phyloP scores from a whole-genome alignment of 148 eudicot species.

The Spergularia bocconei region DNA sequence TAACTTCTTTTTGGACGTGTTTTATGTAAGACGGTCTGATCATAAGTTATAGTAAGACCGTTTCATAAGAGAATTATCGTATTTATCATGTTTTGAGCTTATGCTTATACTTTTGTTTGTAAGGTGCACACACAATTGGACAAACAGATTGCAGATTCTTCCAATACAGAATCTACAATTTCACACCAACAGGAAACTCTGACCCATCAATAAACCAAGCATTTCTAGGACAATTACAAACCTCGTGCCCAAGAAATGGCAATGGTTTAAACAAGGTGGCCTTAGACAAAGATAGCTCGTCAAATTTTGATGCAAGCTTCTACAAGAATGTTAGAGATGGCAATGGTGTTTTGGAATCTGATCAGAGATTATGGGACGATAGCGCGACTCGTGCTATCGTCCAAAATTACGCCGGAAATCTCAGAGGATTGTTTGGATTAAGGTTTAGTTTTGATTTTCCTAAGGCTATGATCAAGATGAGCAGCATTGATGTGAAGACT shows the following conservation, averaged over 20 bases:
- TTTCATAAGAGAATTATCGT: too few relatives aligned
- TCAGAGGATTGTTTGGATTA: slow-evolving; percentile 62
- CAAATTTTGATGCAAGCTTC: slow-evolving; percentile 54
- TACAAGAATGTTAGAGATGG: slow-evolving; percentile 66
- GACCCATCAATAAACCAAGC: slow-evolving; percentile 62
- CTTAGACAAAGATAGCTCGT: slow-evolving; percentile 46
- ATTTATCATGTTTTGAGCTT: too few relatives aligned
- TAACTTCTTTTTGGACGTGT: too few relatives aligned
- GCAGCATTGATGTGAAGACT: slow-evolving; percentile 71
- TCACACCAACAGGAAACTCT: slow-evolving; percentile 63
- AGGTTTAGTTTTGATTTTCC: slow-evolving; percentile 60
- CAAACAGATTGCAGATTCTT: slow-evolving; percentile 66
- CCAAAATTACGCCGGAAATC: slow-evolving; percentile 60
- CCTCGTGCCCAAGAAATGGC: slow-evolving; percentile 49
- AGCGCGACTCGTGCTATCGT: slow-evolving; percentile 39
- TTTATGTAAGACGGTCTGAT: too few relatives aligned
- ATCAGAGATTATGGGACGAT: slow-evolving; percentile 68
- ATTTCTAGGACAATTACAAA: slow-evolving; percentile 42
- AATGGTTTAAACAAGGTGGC: slow-evolving; percentile 58
- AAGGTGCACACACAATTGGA: slow-evolving; percentile 85
- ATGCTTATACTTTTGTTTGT: neutral
- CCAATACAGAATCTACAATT: slow-evolving; percentile 72
- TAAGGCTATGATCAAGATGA: slow-evolving; percentile 73
- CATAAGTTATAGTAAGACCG: too few relatives aligned
- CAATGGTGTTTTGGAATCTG: slow-evolving; percentile 64